Evolutionary conservation across 2,329 filamentous ascomycete species (phyloP).

Genomic region (Clarireedia hainanense): DNA sequence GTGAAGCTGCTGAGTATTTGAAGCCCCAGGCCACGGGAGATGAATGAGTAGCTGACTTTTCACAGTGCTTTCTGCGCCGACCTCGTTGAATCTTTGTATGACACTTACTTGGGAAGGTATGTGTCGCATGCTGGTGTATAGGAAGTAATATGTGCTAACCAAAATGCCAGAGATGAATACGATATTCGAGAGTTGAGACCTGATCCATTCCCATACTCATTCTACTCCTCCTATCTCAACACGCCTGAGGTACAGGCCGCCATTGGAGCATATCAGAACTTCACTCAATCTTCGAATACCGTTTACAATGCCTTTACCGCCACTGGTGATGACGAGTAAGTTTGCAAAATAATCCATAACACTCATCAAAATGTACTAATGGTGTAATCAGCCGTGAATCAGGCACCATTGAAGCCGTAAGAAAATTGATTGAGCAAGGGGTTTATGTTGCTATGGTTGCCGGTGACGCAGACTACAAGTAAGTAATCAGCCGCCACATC

Average conservation of each 20-base stretch:
- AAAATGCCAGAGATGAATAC: conserved; percentile 42
- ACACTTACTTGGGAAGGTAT: conserved; percentile 36
- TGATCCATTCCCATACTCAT: conserved; percentile 50
- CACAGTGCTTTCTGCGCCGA: conserved; percentile 45
- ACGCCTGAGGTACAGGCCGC: conserved; percentile 44
- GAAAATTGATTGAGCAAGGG: conserved; percentile 51
- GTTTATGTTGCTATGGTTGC: conserved; percentile 62
- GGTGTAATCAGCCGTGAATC: conserved; percentile 31
- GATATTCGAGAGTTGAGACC: conserved; percentile 48
- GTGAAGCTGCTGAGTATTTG: conserved; percentile 35
- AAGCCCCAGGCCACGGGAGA: background rate
- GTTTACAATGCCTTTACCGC: conserved; percentile 37
- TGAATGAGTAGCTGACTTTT: background rate
- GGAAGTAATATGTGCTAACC: background rate
- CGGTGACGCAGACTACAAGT: conserved; percentile 39
- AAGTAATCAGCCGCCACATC: conserved; percentile 34
- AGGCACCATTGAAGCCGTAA: conserved; percentile 42
- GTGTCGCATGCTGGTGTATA: background rate
- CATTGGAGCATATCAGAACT: conserved; percentile 53
- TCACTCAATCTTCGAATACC: conserved; percentile 37
- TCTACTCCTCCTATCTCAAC: conserved; percentile 52
- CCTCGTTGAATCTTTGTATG: conserved; percentile 45
- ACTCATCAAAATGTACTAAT: background rate
- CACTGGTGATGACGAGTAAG: conserved; percentile 38
- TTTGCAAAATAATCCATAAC: background rate